Conservation (phyloP, 1,284 basidiomycete genomes). For the Leucoagaricus sp. region DNA sequence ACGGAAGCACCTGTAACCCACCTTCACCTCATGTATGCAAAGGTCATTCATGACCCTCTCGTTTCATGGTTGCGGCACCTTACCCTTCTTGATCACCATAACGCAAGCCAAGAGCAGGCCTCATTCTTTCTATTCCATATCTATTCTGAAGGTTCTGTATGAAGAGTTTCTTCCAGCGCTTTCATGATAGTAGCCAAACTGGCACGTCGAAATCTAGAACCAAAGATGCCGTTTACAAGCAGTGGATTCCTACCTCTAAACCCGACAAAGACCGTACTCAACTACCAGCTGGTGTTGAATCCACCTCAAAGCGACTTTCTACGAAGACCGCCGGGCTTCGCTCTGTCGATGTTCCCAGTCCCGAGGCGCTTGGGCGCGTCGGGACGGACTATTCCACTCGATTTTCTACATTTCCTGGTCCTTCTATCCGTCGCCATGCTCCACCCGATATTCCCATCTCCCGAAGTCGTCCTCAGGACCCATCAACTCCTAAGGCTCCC, state of each 20-base stretch:
- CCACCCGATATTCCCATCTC: background rate
- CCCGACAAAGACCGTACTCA: slow-evolving; percentile 13
- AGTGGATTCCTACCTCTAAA: slow-evolving; percentile 33
- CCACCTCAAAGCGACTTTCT: background rate
- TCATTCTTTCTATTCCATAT: slow-evolving; percentile 24
- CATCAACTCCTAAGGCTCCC: slow-evolving; percentile 1
- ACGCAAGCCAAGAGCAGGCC: slow-evolving; percentile 22
- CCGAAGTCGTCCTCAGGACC: background rate
- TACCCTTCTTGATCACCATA: slow-evolving; percentile 13
- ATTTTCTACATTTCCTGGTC: slow-evolving; percentile 6
- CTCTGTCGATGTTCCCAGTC: background rate
- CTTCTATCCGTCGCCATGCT: background rate
- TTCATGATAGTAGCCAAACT: slow-evolving; percentile 42
- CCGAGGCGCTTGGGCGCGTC: slow-evolving; percentile 1
- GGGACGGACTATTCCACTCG: slow-evolving; percentile 3
- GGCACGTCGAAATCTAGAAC: slow-evolving; percentile 39
- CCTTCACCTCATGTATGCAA: slow-evolving; percentile 20
- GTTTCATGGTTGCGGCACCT: slow-evolving; percentile 13
- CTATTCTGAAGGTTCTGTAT: slow-evolving; percentile 39
- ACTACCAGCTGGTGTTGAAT: slow-evolving; percentile 3
- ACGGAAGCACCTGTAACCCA: slow-evolving; percentile 20
- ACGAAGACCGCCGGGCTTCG: background rate
- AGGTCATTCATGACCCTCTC: slow-evolving; percentile 13
- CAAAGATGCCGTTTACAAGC: slow-evolving; percentile 35
- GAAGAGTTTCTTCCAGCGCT: slow-evolving; percentile 53